phyloP scores from a whole-genome alignment of 1,284 basidiomycete species.

The Puccinia polysora region DNA sequence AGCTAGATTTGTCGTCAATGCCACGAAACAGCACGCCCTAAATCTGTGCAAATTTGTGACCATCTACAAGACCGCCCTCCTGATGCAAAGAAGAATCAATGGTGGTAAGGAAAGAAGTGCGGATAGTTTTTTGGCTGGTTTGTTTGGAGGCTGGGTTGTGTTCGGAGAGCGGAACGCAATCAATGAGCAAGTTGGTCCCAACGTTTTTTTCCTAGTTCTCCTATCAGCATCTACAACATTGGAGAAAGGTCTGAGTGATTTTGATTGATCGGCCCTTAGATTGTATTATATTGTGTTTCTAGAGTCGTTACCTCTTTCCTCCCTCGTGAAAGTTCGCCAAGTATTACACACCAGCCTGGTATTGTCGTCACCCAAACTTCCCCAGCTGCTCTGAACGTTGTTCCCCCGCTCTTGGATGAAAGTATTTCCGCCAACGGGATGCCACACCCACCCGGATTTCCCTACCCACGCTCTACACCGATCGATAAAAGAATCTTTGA shows the following conservation, averaged over 20 bases:
- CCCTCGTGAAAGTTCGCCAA: slow-evolving; percentile 46
- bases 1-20: slow-evolving; percentile 66
- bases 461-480: slow-evolving; percentile 63
- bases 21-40: slow-evolving; percentile 78
- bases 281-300: slow-evolving; percentile 70
- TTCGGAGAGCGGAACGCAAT: slow-evolving; percentile 94
- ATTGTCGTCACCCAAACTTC: slow-evolving; percentile 50
- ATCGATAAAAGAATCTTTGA: slow-evolving; percentile 77
- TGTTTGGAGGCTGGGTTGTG: slow-evolving; percentile 84
- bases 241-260: too few relatives aligned
- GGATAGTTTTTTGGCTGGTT: slow-evolving; percentile 85
- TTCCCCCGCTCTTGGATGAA: slow-evolving; percentile 51
- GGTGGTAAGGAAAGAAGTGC: slow-evolving; percentile 71
- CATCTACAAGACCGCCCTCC: slow-evolving; percentile 79
- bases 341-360: slow-evolving; percentile 48
- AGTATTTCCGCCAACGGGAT: slow-evolving; percentile 53
- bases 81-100: slow-evolving; percentile 68
- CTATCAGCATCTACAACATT: too few relatives aligned
- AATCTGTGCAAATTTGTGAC: slow-evolving; percentile 91
- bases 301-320: slow-evolving; percentile 49
- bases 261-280: slow-evolving; percentile 58
- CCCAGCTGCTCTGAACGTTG: slow-evolving; percentile 47
- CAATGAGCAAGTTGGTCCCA: slow-evolving; percentile 79
- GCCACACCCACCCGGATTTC: slow-evolving; percentile 51
- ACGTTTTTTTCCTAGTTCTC: slow-evolving; percentile 50